Percentiles rank a stretch among this genome's conserved stretches.
Conservation (phyloP, 2,329 filamentous ascomycete species). For the Plectosphaerella sp. region DNA sequence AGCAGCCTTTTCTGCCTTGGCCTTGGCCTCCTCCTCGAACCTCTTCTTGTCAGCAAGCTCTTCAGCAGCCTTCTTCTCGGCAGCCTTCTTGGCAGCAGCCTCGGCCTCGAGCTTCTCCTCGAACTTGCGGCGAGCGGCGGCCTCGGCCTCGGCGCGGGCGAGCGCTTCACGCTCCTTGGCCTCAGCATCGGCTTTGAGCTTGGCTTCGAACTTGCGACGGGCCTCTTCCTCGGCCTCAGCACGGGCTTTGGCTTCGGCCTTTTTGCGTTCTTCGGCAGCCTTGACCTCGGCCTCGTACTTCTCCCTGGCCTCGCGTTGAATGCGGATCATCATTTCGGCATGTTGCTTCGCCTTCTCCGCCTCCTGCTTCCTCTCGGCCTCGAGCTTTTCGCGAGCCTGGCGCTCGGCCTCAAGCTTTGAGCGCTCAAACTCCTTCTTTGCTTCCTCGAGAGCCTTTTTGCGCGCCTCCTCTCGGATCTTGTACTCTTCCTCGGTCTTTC, state of each 20-base stretch:
- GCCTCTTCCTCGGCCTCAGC: slow-evolving; percentile 36
- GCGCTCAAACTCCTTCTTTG: slow-evolving; percentile 41
- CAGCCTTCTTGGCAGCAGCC: slow-evolving; percentile 25
- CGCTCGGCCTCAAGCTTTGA: slow-evolving; percentile 41
- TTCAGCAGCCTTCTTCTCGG: slow-evolving; percentile 23
- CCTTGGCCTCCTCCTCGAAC: slow-evolving; percentile 31
- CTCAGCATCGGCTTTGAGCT: slow-evolving; percentile 22
- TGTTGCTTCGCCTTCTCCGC: slow-evolving; percentile 37
- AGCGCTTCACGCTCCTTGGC: slow-evolving; percentile 31
- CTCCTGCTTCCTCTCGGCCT: slow-evolving; percentile 37
- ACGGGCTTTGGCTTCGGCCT: slow-evolving; percentile 31
- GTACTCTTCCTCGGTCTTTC: slow-evolving; percentile 42
- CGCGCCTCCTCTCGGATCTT: slow-evolving; percentile 34
- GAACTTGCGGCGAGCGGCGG: slow-evolving; percentile 25
- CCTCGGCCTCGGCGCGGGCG: slow-evolving; percentile 32
- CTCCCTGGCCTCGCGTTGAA: slow-evolving; percentile 24
- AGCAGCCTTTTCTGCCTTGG: slow-evolving; percentile 35
- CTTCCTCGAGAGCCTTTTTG: slow-evolving; percentile 37
- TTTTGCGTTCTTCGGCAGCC: slow-evolving; percentile 37
- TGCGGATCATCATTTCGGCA: slow-evolving; percentile 26
- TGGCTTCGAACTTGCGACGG: slow-evolving; percentile 21
- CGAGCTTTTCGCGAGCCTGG: slow-evolving; percentile 38
- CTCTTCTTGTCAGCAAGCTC: slow-evolving; percentile 16
- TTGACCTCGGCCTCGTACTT: slow-evolving; percentile 35
- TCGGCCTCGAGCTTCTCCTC: slow-evolving; percentile 21